Evolutionary conservation across 2,329 filamentous ascomycete genomes (phyloP).

Genomic region (Penicillium expansum): DNA sequence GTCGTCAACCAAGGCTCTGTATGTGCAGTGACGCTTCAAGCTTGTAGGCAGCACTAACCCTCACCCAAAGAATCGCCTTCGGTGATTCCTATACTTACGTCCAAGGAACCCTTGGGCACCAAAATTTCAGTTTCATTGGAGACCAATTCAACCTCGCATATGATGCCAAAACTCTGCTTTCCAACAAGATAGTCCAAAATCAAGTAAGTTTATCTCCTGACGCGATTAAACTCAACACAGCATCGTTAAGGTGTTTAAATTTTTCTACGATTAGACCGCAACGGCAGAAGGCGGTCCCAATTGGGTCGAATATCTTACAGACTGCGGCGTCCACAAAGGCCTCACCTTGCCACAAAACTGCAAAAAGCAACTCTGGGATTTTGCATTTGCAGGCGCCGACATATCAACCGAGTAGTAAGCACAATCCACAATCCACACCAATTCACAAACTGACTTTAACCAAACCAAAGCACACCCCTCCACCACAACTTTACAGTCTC

Average conservation of each 20-base stretch:
- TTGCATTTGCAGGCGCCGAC: slow-evolving; percentile 56
- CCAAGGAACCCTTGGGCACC: slow-evolving; percentile 52
- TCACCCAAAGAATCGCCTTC: slow-evolving; percentile 25
- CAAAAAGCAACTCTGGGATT: slow-evolving; percentile 53
- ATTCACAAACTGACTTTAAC: no score
- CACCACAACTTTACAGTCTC: slow-evolving; percentile 53
- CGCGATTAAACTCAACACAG: not conserved
- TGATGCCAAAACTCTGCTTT: slow-evolving; percentile 45
- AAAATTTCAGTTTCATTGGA: slow-evolving; percentile 57
- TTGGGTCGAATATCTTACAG: slow-evolving; percentile 55
- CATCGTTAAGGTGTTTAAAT: no score
- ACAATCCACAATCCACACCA: not conserved
- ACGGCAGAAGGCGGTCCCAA: slow-evolving; percentile 55
- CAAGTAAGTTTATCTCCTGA: slow-evolving; percentile 16
- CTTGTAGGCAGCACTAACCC: not conserved
- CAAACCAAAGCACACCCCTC: slow-evolving; percentile 41
- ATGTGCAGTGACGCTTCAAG: not conserved
- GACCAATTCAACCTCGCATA: slow-evolving; percentile 50
- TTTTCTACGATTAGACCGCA: slow-evolving; percentile 36
- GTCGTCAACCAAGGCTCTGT: slow-evolving; percentile 17
- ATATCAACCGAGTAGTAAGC: slow-evolving; percentile 44
- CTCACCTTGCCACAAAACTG: slow-evolving; percentile 47
- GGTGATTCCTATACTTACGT: slow-evolving; percentile 46
- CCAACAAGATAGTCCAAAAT: slow-evolving; percentile 53
- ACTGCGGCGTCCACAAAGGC: slow-evolving; percentile 49